Base-by-base conservation (phyloP, 2,329 filamentous ascomycete genomes). In the Calonectria honghensis region DNA sequence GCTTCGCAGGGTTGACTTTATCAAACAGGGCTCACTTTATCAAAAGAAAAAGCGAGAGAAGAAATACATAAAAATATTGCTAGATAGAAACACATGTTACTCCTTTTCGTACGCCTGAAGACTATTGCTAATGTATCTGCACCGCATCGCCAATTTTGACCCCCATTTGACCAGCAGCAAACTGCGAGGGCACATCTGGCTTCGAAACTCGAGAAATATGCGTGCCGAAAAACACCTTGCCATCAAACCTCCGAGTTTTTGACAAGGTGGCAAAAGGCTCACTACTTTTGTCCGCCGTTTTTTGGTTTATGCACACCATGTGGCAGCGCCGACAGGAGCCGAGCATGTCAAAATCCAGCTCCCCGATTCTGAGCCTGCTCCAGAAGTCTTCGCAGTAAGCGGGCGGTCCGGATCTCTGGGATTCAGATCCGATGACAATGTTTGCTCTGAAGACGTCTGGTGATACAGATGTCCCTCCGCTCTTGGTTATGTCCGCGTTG, bases 301-400 rank as follows among this genome's bases (percentile, higher is more conserved):
- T 88, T 83, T 98, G 97, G 81, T 99, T 93, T 57, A 98, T 92
- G 82, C 96, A 98, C 13, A 99, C 93, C 96, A 99, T 98, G 83
- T 98, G 96, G 80, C 97, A 99, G 73, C 97, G 89, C 74, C 95
- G 91, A 81, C 97, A 99, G 3, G 94, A 91, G 0, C 96, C 96
- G 5, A 98, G 86, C 81, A 97, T 91, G 75, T 94, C 89, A 79
- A 95, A 94, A 13, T 85, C 84, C 73, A 93, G 89, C 3, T 84
- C 79, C 2, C 94, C 94, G 72, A 98, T 94, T 13, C 86, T 88
- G 52, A 98, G 80, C n/a, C 85, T 88, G 20, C 86, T 87, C 96
- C 96, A 98, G 7, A 86, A 84, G 79, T 98, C 97, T 85, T 98
- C 96, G 0, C 90, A 89, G 83, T 97, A 98, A 0, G 95, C 83